Evolutionary conservation across 2,329 filamentous ascomycete species (phyloP).

Genomic region (Coniochaeta sp.): DNA sequence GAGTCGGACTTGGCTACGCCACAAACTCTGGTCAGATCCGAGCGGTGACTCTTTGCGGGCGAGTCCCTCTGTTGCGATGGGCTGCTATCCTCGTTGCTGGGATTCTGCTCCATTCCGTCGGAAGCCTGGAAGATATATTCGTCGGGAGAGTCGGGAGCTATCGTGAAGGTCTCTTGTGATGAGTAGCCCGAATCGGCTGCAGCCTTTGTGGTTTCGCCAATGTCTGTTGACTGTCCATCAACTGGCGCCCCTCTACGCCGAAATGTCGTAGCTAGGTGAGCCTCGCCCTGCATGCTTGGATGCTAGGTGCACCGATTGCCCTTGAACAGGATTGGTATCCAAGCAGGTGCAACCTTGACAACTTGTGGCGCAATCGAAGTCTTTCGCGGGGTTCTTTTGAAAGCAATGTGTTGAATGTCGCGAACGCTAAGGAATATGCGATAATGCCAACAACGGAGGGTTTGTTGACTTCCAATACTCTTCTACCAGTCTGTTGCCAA

Average conservation of each 20-base stretch:
- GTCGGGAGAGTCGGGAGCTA: not conserved
- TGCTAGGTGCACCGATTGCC: not conserved
- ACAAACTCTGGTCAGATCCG: not conserved
- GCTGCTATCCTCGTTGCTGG: not conserved
- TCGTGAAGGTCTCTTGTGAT: not conserved
- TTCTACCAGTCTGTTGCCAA: not conserved
- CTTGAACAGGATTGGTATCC: not conserved
- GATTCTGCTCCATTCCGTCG: not conserved
- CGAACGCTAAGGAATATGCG: no score
- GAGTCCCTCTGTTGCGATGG: not conserved
- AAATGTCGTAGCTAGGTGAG: not conserved
- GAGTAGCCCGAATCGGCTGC: not conserved
- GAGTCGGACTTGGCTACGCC: conserved; percentile 29
- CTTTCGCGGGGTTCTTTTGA: not conserved
- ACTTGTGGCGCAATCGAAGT: not conserved
- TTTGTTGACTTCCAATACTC: not conserved
- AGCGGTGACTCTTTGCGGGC: not conserved
- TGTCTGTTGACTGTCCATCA: not conserved
- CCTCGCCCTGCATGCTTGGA: not conserved
- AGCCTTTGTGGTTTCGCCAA: not conserved
- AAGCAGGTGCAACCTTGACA: not conserved
- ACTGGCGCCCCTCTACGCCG: not conserved
- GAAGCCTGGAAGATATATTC: not conserved
- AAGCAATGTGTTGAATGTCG: not conserved
- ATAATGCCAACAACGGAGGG: not conserved